Conservation (phyloP, 1,139 yeast species). For the Blastobotrys persicus region DNA sequence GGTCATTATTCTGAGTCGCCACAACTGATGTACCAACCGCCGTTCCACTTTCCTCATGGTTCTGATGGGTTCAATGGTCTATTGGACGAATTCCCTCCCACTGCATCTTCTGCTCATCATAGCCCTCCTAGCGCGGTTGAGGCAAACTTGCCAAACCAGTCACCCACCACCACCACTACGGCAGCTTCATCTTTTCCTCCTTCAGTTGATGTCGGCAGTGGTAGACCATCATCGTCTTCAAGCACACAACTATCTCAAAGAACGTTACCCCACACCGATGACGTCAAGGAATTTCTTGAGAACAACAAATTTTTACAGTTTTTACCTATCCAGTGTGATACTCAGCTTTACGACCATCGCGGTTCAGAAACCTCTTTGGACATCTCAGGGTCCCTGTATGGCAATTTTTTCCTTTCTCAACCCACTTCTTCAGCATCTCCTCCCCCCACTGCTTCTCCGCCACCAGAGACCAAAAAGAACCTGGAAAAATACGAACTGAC, state of each 20-base stretch:
- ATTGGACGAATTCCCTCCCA: neutral
- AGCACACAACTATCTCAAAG: neutral
- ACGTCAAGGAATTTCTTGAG: constrained; percentile 20
- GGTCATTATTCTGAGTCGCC: constrained; percentile 26
- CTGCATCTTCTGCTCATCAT: neutral
- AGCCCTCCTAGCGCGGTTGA: neutral
- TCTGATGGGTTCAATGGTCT: neutral
- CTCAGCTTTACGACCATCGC: constrained; percentile 26
- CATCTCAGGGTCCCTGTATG: constrained; percentile 24
- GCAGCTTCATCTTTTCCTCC: neutral
- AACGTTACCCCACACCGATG: constrained; percentile 10
- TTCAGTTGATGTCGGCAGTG: too few relatives aligned
- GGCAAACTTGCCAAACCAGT: neutral
- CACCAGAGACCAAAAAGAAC: constrained; percentile 11
- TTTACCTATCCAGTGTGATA: constrained; percentile 25
- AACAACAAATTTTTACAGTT: constrained; percentile 24
- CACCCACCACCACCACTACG: neutral
- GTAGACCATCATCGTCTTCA: neutral
- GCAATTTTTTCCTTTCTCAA: constrained; percentile 32
- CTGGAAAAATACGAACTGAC: constrained; percentile 30
- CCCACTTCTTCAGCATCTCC: constrained; percentile 20
- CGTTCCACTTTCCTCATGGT: constrained; percentile 1
- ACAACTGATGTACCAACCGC: constrained; percentile 5
- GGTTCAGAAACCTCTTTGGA: constrained; percentile 26
- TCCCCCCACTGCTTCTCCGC: constrained; percentile 8